Evolutionary conservation across 768 basidiomycete species (phyloP).

Genomic region (Sarcomyxa edulis): DNA sequence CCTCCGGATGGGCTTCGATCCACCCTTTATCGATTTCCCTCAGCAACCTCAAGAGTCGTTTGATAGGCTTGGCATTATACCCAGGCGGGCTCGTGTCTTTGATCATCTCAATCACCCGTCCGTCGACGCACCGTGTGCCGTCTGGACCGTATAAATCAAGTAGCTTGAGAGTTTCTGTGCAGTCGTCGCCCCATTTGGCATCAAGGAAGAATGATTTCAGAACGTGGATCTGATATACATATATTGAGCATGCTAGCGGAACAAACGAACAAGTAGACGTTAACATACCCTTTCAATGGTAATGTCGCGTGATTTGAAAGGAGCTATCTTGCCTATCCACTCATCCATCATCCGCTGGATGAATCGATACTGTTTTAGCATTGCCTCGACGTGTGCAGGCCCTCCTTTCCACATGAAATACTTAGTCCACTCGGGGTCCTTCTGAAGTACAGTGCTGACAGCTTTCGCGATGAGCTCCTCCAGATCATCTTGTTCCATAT

Average conservation of each 20-base stretch:
- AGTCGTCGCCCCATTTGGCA: constrained; percentile 37
- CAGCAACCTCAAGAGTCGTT: constrained; percentile 43
- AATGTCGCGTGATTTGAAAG: constrained; percentile 26
- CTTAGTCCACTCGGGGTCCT: constrained; percentile 37
- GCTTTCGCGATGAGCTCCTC: constrained; percentile 37
- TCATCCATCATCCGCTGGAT: constrained; percentile 45
- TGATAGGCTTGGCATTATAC: constrained; percentile 40
- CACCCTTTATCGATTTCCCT: constrained; percentile 42
- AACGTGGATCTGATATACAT: constrained; percentile 41
- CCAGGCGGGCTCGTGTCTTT: constrained; percentile 37
- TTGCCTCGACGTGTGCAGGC: constrained; percentile 31
- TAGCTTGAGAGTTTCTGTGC: constrained; percentile 45
- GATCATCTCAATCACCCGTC: constrained; percentile 44
- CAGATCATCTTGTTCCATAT: constrained; percentile 31
- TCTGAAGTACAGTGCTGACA: constrained; percentile 37
- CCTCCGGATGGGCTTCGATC: constrained; percentile 23
- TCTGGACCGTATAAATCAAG: constrained; percentile 51
- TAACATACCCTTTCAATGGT: constrained; percentile 42
- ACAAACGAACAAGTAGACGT: constrained; percentile 2
- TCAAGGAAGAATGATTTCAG: constrained; percentile 44
- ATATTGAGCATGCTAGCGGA: neutral
- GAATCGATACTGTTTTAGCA: constrained; percentile 46
- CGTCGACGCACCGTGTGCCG: constrained; percentile 44
- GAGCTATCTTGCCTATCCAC: constrained; percentile 36
- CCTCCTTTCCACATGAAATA: constrained; percentile 37